Percentiles rank a stretch among this genome's conserved stretches.
phyloP scores from a whole-genome alignment of 2,329 filamentous ascomycete genomes.

The Tolypocladium pustulatum region DNA sequence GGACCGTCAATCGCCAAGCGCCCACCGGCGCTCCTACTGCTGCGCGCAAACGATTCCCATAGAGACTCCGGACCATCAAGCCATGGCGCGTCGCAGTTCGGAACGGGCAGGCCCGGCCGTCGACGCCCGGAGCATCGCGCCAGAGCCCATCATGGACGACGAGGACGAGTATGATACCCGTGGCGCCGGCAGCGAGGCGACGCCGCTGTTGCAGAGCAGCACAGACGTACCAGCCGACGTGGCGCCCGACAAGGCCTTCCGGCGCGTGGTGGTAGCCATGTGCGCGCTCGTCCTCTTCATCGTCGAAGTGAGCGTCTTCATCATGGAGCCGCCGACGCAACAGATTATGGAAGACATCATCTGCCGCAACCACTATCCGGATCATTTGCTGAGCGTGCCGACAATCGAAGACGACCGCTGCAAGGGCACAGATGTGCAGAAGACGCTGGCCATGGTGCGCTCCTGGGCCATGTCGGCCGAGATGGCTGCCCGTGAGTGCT shows the following conservation, averaged over 20 bases:
- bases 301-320: slow-evolving; percentile 28
- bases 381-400: slow-evolving; percentile 18
- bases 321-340: slow-evolving; percentile 30
- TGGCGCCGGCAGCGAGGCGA: background rate
- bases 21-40: background rate
- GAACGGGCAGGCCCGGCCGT: background rate
- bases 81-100: background rate
- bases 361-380: slow-evolving; percentile 37
- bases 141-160: background rate
- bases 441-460: slow-evolving; percentile 38
- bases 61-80: background rate
- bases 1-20: background rate
- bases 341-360: slow-evolving; percentile 43
- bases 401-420: slow-evolving; percentile 30
- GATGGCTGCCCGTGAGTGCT: slow-evolving; percentile 30
- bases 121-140: background rate
- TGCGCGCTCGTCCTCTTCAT: slow-evolving; percentile 29
- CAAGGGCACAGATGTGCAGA: slow-evolving; percentile 38
- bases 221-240: slow-evolving; percentile 5
- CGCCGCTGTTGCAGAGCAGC: background rate
- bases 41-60: background rate
- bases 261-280: slow-evolving; percentile 18
- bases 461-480: slow-evolving; percentile 36
- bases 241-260: slow-evolving; percentile 14
- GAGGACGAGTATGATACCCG: background rate